Conservation (phyloP, 257 asterid species). For the Fraxinus excelsior region DNA sequence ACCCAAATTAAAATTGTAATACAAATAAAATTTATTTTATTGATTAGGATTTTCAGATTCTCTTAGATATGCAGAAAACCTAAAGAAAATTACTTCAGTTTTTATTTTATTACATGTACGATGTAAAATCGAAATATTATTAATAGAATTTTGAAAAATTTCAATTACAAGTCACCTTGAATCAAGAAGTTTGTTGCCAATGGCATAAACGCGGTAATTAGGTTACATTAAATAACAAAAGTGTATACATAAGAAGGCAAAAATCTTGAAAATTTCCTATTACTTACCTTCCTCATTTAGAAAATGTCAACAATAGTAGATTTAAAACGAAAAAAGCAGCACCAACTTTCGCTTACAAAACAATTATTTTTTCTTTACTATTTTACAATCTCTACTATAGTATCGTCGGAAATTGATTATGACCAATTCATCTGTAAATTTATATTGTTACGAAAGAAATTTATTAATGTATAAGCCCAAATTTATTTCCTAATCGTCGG, state of each 20-base stretch:
- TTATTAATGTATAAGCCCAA: no score
- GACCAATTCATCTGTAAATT: no score
- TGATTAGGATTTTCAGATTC: neutral
- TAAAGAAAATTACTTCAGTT: neutral
- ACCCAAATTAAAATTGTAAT: no score
- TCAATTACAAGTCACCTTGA: neutral
- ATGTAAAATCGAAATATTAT: neutral
- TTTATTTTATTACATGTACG: neutral
- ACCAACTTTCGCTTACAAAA: neutral
- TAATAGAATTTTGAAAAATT: neutral
- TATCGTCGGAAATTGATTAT: neutral
- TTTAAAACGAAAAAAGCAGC: neutral
- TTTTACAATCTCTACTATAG: slow-evolving; percentile 4
- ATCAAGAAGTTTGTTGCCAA: neutral
- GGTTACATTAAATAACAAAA: no score
- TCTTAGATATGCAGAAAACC: neutral
- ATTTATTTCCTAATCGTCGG: no score
- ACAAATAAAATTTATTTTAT: no score
- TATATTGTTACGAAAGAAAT: no score
- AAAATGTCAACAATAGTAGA: neutral
- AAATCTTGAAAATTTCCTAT: neutral
- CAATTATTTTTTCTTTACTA: neutral
- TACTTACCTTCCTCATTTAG: neutral
- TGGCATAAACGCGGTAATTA: neutral
- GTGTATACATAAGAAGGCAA: no score